phyloP scores from a whole-genome alignment of 2,329 filamentous ascomycete species.

The Dothistroma pini region DNA sequence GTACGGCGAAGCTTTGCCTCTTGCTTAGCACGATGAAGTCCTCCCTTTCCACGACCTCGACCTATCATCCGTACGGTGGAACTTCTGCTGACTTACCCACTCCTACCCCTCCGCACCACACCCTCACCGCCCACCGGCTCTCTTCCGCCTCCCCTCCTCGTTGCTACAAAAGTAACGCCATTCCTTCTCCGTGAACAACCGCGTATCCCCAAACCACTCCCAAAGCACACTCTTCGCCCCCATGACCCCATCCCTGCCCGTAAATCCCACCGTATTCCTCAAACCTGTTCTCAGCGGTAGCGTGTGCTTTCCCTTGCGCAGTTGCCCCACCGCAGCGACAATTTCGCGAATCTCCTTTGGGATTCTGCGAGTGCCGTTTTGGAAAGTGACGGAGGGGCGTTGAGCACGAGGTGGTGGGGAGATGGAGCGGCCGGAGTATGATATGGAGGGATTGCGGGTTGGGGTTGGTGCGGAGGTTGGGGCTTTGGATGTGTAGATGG shows the following conservation, averaged over 20 bases:
- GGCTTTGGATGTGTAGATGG: not conserved
- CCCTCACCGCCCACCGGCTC: not conserved
- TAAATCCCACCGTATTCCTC: not conserved
- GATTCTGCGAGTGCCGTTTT: not conserved
- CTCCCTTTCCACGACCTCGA: too few relatives aligned
- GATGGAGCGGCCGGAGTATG: not conserved
- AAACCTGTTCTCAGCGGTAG: not conserved
- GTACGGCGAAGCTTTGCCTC: too few relatives aligned
- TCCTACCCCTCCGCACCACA: not conserved
- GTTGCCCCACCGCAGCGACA: not conserved
- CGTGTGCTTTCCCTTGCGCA: not conserved
- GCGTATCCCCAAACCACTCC: conserved; percentile 6
- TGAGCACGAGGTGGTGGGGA: not conserved
- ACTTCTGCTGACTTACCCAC: not conserved
- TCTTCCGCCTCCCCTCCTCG: not conserved
- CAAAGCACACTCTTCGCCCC: not conserved
- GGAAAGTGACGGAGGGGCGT: not conserved
- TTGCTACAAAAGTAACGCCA: not conserved
- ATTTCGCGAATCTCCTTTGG: not conserved
- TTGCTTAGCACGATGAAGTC: too few relatives aligned
- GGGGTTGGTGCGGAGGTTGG: not conserved
- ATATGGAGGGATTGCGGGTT: not conserved
- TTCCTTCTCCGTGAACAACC: not conserved
- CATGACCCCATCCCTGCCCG: conserved; percentile 2
- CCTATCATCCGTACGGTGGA: not conserved